These are phyloP conservation scores for Cavenderia fasciculata DNA, from an alignment of 78 protist species.

Conservation along the genomic window DNA sequence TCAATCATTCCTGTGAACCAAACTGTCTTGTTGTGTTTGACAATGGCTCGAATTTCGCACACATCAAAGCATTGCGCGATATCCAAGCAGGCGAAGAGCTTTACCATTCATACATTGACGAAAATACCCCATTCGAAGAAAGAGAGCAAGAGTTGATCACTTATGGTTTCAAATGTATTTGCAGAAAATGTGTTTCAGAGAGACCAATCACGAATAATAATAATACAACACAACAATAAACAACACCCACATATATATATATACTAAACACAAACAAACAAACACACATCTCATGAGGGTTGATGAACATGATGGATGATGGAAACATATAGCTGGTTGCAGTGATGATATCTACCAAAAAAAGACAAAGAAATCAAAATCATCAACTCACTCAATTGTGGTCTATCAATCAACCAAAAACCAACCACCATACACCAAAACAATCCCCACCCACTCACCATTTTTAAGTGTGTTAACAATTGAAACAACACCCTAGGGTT, in stretches of 20 bases:
- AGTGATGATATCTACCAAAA: no score
- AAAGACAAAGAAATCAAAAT: no score
- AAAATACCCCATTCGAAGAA: slow-evolving; percentile 28
- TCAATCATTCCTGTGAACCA: slow-evolving; percentile 74
- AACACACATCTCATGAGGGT: background rate
- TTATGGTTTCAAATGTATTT: slow-evolving; percentile 71
- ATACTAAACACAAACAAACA: background rate
- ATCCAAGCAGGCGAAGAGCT: slow-evolving; percentile 70
- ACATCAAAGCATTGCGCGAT: slow-evolving; percentile 42
- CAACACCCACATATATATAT: background rate
- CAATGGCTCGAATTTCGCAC: slow-evolving; percentile 21
- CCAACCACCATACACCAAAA: no score
- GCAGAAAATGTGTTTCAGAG: slow-evolving; percentile 46
- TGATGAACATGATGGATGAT: background rate
- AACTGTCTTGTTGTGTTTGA: slow-evolving; percentile 38
- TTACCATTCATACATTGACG: slow-evolving; percentile 69
- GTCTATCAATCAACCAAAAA: no score
- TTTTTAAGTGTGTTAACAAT: no score
- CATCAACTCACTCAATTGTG: no score
- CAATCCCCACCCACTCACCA: no score
- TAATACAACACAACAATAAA: background rate
- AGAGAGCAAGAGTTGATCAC: slow-evolving; percentile 58
- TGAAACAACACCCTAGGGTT: no score
- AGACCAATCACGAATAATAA: slow-evolving; percentile 3
- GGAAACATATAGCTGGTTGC: no score